These are phyloP conservation scores for Bocquillonia castaneifolia DNA, from an alignment of 441 rosid genomes.

Conservation along the genomic window DNA sequence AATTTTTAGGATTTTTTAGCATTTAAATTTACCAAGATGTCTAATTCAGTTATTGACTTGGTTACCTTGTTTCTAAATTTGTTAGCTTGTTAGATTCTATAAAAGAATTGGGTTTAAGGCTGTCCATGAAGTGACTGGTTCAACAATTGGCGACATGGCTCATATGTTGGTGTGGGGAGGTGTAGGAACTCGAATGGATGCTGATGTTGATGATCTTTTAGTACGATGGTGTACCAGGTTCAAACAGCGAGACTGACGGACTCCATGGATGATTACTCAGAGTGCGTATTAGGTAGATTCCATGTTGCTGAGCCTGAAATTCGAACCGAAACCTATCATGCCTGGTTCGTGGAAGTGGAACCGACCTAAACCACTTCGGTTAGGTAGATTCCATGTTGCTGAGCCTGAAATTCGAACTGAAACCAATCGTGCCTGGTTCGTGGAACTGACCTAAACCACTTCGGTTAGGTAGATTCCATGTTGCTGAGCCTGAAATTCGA, in stretches of 20 bases:
- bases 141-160: constrained; percentile 59
- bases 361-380: too few relatives aligned
- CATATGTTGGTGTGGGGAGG: constrained; percentile 96
- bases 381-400: too few relatives aligned
- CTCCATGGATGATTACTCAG: constrained; percentile 6
- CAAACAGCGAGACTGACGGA: constrained; percentile 29
- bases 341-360: background rate
- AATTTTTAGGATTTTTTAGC: background rate
- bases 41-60: background rate
- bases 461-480: too few relatives aligned
- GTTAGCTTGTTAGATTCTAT: constrained; percentile 79
- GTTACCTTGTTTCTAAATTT: constrained; percentile 2
- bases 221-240: constrained; percentile 65
- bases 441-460: too few relatives aligned
- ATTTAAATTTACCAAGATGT: background rate
- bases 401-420: too few relatives aligned
- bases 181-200: constrained; percentile 89
- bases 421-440: too few relatives aligned
- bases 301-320: background rate
- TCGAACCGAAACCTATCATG: background rate
- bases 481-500: too few relatives aligned
- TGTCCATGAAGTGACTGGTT: constrained; percentile 74
- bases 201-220: constrained; percentile 55
- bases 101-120: constrained; percentile 62
- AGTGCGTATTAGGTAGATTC: background rate